Evolutionary conservation across 352 stramenopile species (phyloP), one percentile per base, ranked within the genome.

Genomic region (Globisporangium splendens): DNA sequence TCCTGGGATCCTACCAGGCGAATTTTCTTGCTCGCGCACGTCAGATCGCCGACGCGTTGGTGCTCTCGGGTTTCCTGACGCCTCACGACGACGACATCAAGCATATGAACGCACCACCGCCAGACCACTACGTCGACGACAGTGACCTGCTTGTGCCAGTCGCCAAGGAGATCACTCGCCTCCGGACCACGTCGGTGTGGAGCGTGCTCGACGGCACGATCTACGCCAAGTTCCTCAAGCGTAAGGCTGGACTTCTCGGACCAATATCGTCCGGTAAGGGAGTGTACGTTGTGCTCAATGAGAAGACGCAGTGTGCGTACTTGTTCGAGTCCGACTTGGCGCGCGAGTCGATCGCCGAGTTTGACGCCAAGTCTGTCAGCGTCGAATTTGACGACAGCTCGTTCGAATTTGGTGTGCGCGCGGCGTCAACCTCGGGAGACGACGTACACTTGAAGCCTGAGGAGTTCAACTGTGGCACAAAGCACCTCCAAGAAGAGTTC

Each of bases 271-370:
- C 24, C 10, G 42, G 54, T 28, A 60, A 53, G 54, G 42, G 53
- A 14, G 18, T 46, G 11, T 60, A 54, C 17, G 42, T 60, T 10
- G 31, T 60, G 17, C 14, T 60, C 8, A 60, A 60, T 22, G 43
- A 42, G 24, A 51, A 51, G n/a, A 53, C 28, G 20, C 41, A 53
- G 12, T 10, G 31, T 2, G 24, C 28, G 24, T 46, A 60, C 12
- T 8, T 60, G 21, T 59, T 59, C 7, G 53, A 24, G 21, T 52
- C 53, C 15, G 53, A 59, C 28, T 3, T 59, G 14, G 53, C 53
- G 24, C 31, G 28, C n/a, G 28, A 24, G 14, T 15, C 42, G 13
- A 12, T 59, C 14, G 21, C 28, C 5, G 41, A 52, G 3, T 15
- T 49, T 18, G 18, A 17, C 14, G 53, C 14, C 10, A 7, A 22